Conservation (phyloP, 1,284 basidiomycete species). For the Afroboletus lepidellus region DNA sequence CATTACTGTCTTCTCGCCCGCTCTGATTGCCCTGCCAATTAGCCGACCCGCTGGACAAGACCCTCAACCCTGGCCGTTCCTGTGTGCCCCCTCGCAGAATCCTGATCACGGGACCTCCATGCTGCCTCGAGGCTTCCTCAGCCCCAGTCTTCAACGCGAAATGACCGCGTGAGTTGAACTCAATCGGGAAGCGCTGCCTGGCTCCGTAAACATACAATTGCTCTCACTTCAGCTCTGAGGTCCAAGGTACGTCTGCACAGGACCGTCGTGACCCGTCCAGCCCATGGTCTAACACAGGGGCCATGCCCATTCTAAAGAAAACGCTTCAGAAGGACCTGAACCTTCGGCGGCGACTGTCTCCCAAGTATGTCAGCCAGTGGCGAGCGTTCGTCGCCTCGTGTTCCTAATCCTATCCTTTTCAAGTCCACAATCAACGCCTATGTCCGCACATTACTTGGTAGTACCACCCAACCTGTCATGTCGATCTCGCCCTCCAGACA, state of each 20-base stretch:
- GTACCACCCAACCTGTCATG: conserved; percentile 17
- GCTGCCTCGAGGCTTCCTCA: conserved; percentile 29
- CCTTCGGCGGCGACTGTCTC: conserved; percentile 12
- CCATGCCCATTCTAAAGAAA: conserved; percentile 13
- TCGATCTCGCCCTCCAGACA: conserved; percentile 21
- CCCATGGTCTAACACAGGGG: conserved; percentile 11
- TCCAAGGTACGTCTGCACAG: conserved; percentile 8
- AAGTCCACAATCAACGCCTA: conserved; percentile 16
- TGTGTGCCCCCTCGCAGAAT: conserved; percentile 12
- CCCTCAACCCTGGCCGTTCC: conserved; percentile 29
- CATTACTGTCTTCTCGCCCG: neutral
- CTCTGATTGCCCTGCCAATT: conserved; percentile 6
- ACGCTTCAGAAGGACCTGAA: neutral
- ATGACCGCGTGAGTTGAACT: conserved; percentile 20
- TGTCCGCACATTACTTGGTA: conserved; percentile 20
- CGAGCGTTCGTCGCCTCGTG: conserved; percentile 18
- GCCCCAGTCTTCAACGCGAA: conserved; percentile 21
- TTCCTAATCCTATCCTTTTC: conserved; percentile 13
- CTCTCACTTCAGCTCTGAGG: too few relatives aligned
- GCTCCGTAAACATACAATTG: neutral
- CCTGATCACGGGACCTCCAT: conserved; percentile 25
- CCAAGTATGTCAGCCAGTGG: conserved; percentile 11
- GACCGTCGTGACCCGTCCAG: neutral
- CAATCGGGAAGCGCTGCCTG: neutral
- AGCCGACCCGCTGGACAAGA: conserved; percentile 17